Conservation (phyloP, 2,329 filamentous ascomycete species). For the Stemphylium vesicarium region DNA sequence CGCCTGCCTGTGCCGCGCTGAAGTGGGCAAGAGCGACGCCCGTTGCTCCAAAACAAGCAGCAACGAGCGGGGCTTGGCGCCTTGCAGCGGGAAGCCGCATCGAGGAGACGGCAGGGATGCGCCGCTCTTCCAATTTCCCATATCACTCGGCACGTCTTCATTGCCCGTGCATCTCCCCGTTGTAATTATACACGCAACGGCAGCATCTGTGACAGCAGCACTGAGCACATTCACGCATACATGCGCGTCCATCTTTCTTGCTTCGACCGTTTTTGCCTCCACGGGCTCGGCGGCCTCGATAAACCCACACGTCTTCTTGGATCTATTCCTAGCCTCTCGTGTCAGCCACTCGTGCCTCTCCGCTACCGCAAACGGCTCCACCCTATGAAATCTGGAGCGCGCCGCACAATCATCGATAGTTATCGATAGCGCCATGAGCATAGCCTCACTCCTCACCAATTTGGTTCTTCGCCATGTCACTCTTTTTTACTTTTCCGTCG, state of each 20-base stretch:
- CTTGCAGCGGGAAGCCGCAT: constrained; percentile 8
- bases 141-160: not conserved
- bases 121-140: constrained; percentile 9
- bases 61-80: constrained; percentile 6
- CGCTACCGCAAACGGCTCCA: constrained; percentile 12
- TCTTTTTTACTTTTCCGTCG: not conserved
- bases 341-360: constrained; percentile 2
- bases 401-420: not conserved
- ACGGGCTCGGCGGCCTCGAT: no score
- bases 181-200: no score
- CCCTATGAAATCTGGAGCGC: not conserved
- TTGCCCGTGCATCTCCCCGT: not conserved
- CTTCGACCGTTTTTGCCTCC: no score
- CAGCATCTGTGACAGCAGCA: no score
- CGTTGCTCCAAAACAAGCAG: constrained; percentile 11
- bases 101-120: not conserved
- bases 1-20: not conserved
- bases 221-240: no score
- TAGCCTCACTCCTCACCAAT: no score
- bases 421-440: not conserved
- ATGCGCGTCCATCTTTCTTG: no score
- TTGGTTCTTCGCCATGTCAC: no score
- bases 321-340: constrained; percentile 4
- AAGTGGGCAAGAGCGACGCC: not conserved
- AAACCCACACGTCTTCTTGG: not conserved